Percentiles rank a stretch among this genome's conserved stretches.
These are phyloP conservation scores for Mrakiaceae sp. DNA, from an alignment of 1,284 basidiomycete species.

Conservation along the genomic window DNA sequence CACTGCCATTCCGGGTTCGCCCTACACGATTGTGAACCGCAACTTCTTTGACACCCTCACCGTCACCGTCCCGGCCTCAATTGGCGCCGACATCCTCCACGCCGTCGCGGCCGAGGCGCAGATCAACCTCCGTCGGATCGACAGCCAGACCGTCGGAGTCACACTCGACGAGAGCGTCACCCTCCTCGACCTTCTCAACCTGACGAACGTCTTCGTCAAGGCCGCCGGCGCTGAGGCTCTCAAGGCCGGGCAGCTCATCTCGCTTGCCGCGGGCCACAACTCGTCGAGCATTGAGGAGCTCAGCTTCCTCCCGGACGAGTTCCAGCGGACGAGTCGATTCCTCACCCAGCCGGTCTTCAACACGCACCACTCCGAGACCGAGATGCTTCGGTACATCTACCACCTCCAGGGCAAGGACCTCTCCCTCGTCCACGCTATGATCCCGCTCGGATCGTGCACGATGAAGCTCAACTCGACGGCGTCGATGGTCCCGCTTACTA, in stretches of 20 bases:
- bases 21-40: conserved; percentile 49
- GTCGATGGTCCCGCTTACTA: conserved; percentile 91
- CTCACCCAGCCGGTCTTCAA: conserved; percentile 87
- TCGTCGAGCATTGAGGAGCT: conserved; percentile 1
- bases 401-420: conserved; percentile 90
- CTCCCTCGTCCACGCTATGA: conserved; percentile 91
- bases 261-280: conserved; percentile 23
- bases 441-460: conserved; percentile 88
- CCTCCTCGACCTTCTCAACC: conserved; percentile 56
- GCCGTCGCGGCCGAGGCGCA: conserved; percentile 51
- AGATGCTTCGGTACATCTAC: conserved; percentile 94
- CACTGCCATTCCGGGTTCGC: conserved; percentile 43
- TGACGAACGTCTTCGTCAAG: conserved; percentile 71
- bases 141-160: conserved; percentile 67
- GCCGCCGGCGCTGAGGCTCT: conserved; percentile 31
- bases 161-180: conserved; percentile 88
- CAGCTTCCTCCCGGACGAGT: conserved; percentile 18
- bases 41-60: conserved; percentile 88
- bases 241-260: conserved; percentile 32
- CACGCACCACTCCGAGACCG: conserved; percentile 90
- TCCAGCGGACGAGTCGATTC: conserved; percentile 52
- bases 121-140: conserved; percentile 77
- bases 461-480: conserved; percentile 97
- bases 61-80: conserved; percentile 57
- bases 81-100: conserved; percentile 57